Percentiles rank a stretch among this genome's conserved stretches.
phyloP scores from a whole-genome alignment of 2,329 filamentous ascomycete species.

The Hypomyces rosellus region DNA sequence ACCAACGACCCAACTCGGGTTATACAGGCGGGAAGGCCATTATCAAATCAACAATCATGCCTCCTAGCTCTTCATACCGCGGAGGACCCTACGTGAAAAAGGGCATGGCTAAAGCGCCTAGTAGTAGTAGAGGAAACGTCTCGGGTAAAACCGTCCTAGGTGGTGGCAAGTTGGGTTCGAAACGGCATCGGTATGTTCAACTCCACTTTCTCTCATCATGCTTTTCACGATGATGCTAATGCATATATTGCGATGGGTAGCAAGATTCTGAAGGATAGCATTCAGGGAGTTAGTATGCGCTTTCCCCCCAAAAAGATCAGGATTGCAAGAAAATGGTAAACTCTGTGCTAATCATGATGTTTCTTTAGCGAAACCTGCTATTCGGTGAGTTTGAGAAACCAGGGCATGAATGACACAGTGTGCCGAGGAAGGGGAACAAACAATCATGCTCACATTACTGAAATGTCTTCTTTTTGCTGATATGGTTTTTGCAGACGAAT shows the following conservation, averaged over 20 bases:
- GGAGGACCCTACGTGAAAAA: constrained; percentile 21
- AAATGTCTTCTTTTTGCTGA: constrained; percentile 6
- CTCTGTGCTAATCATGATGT: background rate
- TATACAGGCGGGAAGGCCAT: too few relatives aligned
- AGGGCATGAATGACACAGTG: background rate
- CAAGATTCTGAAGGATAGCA: constrained; percentile 42
- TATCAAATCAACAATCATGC: too few relatives aligned
- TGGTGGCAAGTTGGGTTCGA: constrained; percentile 9
- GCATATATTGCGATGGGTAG: constrained; percentile 26
- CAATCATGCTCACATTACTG: background rate
- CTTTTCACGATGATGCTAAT: constrained; percentile 5
- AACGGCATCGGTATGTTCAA: constrained; percentile 20
- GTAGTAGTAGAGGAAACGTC: background rate
- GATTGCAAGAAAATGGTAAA: too few relatives aligned
- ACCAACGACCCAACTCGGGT: too few relatives aligned
- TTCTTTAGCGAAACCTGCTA: constrained; percentile 45
- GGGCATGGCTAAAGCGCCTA: background rate
- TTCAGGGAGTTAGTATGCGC: constrained; percentile 45
- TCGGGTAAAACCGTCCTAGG: constrained; percentile 18
- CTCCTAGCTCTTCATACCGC: constrained; percentile 12
- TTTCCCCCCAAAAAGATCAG: background rate
- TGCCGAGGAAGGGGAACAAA: background rate
- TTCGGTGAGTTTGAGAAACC: constrained; percentile 34
- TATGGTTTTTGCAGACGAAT: constrained; percentile 46
- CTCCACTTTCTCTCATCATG: background rate